Conservation (phyloP, 1,139 yeast species). For the Blastobotrys aristatus region DNA sequence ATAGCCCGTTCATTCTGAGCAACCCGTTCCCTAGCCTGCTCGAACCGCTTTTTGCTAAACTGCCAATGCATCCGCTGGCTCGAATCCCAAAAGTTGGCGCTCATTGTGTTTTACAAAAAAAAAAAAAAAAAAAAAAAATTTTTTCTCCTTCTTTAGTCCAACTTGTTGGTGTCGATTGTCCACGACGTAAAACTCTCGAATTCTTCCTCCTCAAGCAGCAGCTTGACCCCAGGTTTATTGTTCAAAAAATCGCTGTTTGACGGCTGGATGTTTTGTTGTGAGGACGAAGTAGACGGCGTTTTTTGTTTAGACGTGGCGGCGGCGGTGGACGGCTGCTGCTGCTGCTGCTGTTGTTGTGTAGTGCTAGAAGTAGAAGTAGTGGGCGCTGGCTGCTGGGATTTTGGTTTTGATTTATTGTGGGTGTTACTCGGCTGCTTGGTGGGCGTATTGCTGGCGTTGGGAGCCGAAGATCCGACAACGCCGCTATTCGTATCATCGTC, state of each 20-base stretch:
- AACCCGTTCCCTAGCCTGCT: constrained; percentile 37
- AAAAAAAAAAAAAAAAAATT: not conserved
- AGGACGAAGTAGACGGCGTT: constrained; percentile 3
- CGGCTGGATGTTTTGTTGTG: not conserved
- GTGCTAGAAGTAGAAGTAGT: not conserved
- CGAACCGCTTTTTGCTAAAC: constrained; percentile 46
- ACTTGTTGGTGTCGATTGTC: constrained; percentile 12
- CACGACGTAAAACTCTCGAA: constrained; percentile 23
- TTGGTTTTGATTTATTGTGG: not conserved
- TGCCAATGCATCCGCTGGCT: constrained; percentile 63
- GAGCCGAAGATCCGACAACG: not conserved
- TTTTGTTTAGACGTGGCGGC: too few relatives aligned
- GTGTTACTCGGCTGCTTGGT: not conserved
- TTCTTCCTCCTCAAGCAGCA: constrained; percentile 21
- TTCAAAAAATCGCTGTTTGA: constrained; percentile 3
- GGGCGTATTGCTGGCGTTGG: not conserved
- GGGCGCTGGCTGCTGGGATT: not conserved
- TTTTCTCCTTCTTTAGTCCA: not conserved
- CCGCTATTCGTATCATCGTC: not conserved
- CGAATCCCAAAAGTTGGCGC: constrained; percentile 63
- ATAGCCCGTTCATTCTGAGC: constrained; percentile 27
- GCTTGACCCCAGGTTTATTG: constrained; percentile 4
- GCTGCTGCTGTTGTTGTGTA: not conserved
- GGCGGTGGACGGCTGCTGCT: not conserved
- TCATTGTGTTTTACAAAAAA: not conserved